These are phyloP conservation scores for Apiotrichum mycotoxinovorans DNA, from an alignment of 1,284 basidiomycete genomes.

Conservation along the genomic window DNA sequence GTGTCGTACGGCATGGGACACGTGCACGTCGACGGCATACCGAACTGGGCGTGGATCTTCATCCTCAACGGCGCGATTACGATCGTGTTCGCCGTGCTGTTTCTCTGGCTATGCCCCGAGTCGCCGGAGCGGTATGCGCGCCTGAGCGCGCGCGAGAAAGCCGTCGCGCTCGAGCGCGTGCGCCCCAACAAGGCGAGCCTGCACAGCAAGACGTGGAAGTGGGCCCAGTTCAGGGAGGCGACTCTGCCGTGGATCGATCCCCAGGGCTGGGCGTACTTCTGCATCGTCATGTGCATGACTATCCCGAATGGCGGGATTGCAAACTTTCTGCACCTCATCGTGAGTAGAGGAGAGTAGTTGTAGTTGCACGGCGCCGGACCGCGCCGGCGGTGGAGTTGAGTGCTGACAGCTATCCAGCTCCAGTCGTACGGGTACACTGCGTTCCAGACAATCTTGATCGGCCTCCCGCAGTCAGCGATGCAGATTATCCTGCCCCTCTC, in stretches of 20 bases:
- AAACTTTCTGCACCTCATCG: conserved; percentile 21
- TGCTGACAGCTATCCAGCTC: conserved; percentile 21
- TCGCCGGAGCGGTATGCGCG: conserved; percentile 29
- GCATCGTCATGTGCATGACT: conserved; percentile 11
- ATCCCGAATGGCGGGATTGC: conserved; percentile 35
- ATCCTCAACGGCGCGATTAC: conserved; percentile 39
- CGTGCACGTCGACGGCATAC: conserved; percentile 22
- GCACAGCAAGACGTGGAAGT: conserved; percentile 35
- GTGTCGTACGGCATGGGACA: conserved; percentile 41
- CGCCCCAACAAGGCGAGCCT: conserved; percentile 38
- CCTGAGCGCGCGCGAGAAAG: conserved; percentile 27
- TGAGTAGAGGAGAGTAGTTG: conserved; percentile 6
- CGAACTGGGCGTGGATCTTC: conserved; percentile 40
- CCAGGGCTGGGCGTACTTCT: conserved; percentile 26
- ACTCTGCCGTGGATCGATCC: conserved; percentile 33
- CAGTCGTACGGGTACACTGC: conserved; percentile 37
- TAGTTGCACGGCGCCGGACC: no score
- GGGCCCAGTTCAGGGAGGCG: conserved; percentile 38
- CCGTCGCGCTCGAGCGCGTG: conserved; percentile 36
- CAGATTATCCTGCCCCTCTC: conserved; percentile 35
- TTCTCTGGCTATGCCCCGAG: conserved; percentile 35
- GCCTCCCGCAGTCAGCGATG: conserved; percentile 32
- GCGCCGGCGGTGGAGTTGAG: no score
- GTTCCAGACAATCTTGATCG: conserved; percentile 37
- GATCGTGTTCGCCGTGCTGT: conserved; percentile 29